Base-by-base conservation (phyloP, 164 flowering plant species). In the Chimonanthus praecox region DNA sequence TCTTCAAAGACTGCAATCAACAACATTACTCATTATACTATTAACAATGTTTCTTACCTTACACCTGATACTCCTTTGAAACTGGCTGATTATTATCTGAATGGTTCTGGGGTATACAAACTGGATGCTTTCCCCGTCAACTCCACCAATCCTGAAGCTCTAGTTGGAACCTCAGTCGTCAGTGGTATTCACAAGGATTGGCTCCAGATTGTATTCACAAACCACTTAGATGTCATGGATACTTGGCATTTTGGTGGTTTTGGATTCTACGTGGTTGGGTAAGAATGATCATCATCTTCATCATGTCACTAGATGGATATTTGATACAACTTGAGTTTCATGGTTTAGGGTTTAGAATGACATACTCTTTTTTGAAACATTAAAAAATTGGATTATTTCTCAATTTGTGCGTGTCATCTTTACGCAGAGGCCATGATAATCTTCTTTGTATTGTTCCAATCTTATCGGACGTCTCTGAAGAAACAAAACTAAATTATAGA, bases 201-300 rank as follows among this genome's bases (percentile, higher is more conserved):
- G 89, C 54, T 84, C 2, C 88, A 91, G 58, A 74, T 87, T 8
- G 85, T 90, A 5, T 84, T 92, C 18, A 16, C 78, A 71, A 90
- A 88, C 51, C 68, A 78, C 47, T 47, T 82, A 7, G 15, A 54
- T 54, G 60, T 54, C 15, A 54, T 54, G 15, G 15, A 54, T 54
- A 61, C 88, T 68, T 92, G 91, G 91, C 97, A 92, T 62, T 72
- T 90, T 2, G 94, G 90, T 51, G 94, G 97, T 1, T 90, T 82
- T 49, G 84, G 88, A 0, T 88, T 90, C 82, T 87, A 78, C 48
- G 91, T 85, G 4, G 94, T 92, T 4, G 92, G 94, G 94, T 91
- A 84, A 75, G 80, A 46, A 13, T 54, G 49, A 62, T 43, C 8
- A 70, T 58, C 68, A 65, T 46, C 9, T 33, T 5, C 60, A 9